A percentile compares a stretch with the other conserved stretches of the same genome.
Evolutionary conservation across 345 rosid genomes (phyloP).

Genomic region (Eucalyptus virginea): DNA sequence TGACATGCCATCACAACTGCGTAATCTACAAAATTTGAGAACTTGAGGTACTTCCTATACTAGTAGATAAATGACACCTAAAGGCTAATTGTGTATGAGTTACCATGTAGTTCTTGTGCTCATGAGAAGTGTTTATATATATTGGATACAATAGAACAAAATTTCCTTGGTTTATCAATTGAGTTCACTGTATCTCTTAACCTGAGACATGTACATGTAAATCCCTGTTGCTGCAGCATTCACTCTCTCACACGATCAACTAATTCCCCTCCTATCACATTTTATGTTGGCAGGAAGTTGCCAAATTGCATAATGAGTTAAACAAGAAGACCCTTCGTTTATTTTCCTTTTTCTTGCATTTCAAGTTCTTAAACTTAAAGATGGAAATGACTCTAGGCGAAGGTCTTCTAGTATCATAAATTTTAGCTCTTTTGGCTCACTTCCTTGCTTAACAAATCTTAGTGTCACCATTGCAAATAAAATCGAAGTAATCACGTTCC

Average conservation of each 20-base stretch:
- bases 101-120: background rate
- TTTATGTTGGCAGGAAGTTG: background rate
- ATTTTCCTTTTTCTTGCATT: background rate
- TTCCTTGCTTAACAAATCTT: background rate
- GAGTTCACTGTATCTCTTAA: background rate
- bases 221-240: background rate
- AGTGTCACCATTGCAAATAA: background rate
- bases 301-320: background rate
- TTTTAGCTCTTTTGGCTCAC: background rate
- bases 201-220: background rate
- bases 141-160: background rate
- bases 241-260: background rate
- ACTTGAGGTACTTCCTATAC: background rate
- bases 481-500: background rate
- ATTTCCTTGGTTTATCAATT: background rate
- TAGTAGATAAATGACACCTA: background rate
- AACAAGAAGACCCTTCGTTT: background rate
- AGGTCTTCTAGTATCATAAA: background rate
- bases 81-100: background rate
- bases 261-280: background rate
- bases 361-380: background rate
- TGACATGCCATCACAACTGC: background rate
- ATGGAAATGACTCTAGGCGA: background rate
- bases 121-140: background rate
- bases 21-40: background rate